These are phyloP conservation scores for Trametes villosa DNA, from an alignment of 768 basidiomycete genomes.

Conservation along the genomic window DNA sequence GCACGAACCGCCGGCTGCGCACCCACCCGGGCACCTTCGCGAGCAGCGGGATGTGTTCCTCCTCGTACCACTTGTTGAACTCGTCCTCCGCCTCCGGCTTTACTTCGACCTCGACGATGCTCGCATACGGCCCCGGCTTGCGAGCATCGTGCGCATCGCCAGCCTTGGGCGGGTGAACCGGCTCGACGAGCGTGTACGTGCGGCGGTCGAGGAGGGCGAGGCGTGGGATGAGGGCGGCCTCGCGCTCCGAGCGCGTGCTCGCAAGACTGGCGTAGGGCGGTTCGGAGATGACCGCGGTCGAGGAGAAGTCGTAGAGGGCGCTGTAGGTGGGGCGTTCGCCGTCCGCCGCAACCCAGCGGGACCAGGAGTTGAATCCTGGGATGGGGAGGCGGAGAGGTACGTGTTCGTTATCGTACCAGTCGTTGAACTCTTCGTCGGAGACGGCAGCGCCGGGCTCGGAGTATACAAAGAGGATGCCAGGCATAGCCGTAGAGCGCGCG, in stretches of 20 bases:
- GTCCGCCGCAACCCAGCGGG: slow-evolving; percentile 41
- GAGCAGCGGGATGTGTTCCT: slow-evolving; percentile 41
- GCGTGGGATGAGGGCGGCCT: slow-evolving; percentile 35
- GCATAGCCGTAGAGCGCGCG: too few relatives aligned
- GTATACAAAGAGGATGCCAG: slow-evolving; percentile 4
- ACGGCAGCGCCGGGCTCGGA: slow-evolving; percentile 3
- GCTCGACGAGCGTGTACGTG: slow-evolving; percentile 22
- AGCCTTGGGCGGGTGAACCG: slow-evolving; percentile 6
- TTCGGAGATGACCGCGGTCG: slow-evolving; percentile 34
- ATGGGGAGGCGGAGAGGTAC: slow-evolving; percentile 44
- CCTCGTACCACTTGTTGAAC: slow-evolving; percentile 36
- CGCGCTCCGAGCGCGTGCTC: slow-evolving; percentile 34
- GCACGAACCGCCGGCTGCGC: slow-evolving; percentile 47
- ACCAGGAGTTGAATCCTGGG: slow-evolving; percentile 40
- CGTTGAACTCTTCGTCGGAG: slow-evolving; percentile 42
- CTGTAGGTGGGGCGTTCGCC: slow-evolving; percentile 36
- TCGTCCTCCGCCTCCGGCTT: slow-evolving; percentile 33
- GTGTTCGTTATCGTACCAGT: slow-evolving; percentile 62
- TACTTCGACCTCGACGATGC: slow-evolving; percentile 31
- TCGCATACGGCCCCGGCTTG: slow-evolving; percentile 30
- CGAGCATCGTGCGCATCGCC: slow-evolving; percentile 27
- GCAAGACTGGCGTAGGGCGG: slow-evolving; percentile 40
- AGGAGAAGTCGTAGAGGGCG: slow-evolving; percentile 42
- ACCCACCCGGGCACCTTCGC: slow-evolving; percentile 47
- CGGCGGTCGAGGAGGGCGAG: slow-evolving; percentile 23